Conservation (phyloP, 805 yeast genomes). For the Scheffersomyces amazonensis region DNA sequence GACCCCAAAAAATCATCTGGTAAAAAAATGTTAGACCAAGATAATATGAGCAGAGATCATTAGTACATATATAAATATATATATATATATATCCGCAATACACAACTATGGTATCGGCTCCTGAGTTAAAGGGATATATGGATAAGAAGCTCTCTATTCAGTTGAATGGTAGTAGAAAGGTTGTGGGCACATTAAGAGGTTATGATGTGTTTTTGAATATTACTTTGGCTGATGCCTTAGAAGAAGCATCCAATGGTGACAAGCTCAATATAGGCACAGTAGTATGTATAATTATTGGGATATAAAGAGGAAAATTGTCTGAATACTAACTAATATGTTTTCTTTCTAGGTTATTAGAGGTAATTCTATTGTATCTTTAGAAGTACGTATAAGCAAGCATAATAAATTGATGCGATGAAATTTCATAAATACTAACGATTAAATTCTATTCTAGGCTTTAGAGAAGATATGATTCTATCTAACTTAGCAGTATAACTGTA, state of each 20-base stretch:
- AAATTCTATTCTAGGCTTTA: slow-evolving; percentile 21
- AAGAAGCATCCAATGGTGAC: slow-evolving; percentile 50
- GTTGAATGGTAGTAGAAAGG: slow-evolving; percentile 73
- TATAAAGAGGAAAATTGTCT: background rate
- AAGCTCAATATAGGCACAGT: slow-evolving; percentile 62
- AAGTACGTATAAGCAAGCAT: slow-evolving; percentile 51
- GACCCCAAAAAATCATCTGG: too few relatives aligned
- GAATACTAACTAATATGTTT: slow-evolving; percentile 15
- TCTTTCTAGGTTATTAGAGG: slow-evolving; percentile 59
- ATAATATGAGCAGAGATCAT: too few relatives aligned
- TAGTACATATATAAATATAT: too few relatives aligned
- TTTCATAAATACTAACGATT: slow-evolving; percentile 19
- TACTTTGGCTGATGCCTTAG: slow-evolving; percentile 70
- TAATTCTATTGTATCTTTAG: slow-evolving; percentile 71
- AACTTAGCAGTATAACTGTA: too few relatives aligned
- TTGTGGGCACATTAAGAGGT: slow-evolving; percentile 81
- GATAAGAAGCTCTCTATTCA: slow-evolving; percentile 73
- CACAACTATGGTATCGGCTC: slow-evolving; percentile 53
- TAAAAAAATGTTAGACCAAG: too few relatives aligned
- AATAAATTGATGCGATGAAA: too few relatives aligned
- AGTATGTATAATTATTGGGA: slow-evolving; percentile 25
- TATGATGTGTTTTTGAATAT: slow-evolving; percentile 79
- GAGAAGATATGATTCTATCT: slow-evolving; percentile 22
- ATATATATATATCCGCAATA: too few relatives aligned
- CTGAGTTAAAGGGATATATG: slow-evolving; percentile 65